A percentile compares a stretch with the other conserved stretches of the same genome.
Evolutionary conservation across 768 basidiomycete genomes (phyloP).

Genomic region (Rubroboletus satanas): DNA sequence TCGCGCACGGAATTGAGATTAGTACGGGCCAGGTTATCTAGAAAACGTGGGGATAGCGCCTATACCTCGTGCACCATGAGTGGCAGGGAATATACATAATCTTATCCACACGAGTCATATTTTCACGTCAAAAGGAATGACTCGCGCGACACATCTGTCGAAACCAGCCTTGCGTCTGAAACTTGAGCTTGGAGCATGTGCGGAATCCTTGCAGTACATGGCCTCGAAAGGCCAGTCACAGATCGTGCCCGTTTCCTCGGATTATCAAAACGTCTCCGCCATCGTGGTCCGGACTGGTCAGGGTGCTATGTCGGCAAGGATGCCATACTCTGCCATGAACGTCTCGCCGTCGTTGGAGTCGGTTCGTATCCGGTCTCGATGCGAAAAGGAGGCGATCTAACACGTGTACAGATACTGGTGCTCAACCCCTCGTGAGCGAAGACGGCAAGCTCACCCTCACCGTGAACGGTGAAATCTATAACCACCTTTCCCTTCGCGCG

Average conservation of each 20-base stretch:
- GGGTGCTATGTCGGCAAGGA: constrained; percentile 87
- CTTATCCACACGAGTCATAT: not conserved
- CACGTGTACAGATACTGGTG: constrained; percentile 74
- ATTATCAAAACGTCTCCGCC: constrained; percentile 84
- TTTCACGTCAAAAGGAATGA: not conserved
- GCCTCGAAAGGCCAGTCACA: constrained; percentile 62
- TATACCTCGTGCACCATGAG: too few relatives aligned
- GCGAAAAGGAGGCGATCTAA: not conserved
- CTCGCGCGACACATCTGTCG: not conserved
- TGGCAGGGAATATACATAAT: not conserved
- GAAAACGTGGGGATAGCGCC: not conserved
- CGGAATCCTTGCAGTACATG: constrained; percentile 86
- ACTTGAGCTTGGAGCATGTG: constrained; percentile 56
- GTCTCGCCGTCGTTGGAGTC: constrained; percentile 96
- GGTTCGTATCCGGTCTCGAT: constrained; percentile 48
- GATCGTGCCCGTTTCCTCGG: constrained; percentile 77
- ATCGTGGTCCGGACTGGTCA: constrained; percentile 98
- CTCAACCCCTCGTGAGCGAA: constrained; percentile 87
- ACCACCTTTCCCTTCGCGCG: constrained; percentile 80
- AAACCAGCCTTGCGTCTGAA: not conserved
- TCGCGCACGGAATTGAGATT: too few relatives aligned
- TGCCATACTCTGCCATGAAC: constrained; percentile 87
- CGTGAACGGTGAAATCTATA: constrained; percentile 99
- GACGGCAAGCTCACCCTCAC: constrained; percentile 81
- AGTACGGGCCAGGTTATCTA: too few relatives aligned